Base-by-base conservation (phyloP, 2,329 filamentous ascomycete genomes). In the Pseudogymnoascus destructans region DNA sequence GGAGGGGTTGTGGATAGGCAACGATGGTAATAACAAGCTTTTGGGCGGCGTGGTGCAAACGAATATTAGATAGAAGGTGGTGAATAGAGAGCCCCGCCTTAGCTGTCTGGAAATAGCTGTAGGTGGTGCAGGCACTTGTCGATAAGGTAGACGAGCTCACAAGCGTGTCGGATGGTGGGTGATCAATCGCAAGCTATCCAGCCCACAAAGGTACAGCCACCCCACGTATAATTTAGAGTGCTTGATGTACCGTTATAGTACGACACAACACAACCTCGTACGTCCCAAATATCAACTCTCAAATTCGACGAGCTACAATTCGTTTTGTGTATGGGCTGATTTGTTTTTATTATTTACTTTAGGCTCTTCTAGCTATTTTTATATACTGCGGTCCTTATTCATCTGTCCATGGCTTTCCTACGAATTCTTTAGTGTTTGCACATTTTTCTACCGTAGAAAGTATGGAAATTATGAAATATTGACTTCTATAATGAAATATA, bases 91-190 rank as follows among this genome's bases (percentile, higher is more conserved):
- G 46, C 46, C 46, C 46, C 46, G 46, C 46, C 46, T 52, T 52
- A 52, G 46, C 46, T 52, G 46, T 52, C 46, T 52, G 25, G 25
- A 52, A 52, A 52, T 52, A 52, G 46, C 46, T 52, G 46, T 52
- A 52, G 9, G 46, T 49, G 7, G 42, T 52, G 46, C 46, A 52
- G 46, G 42, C 42, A 49, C 42, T 49, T 49, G 42, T 52, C 46
- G 46, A 52, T 52, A 52, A 52, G 46, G 46, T 52, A 52, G 46
- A 52, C 46, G 46, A 52, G 46, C 46, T 52, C 46, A 52, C 46
- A 52, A 52, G 46, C 46, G 46, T 52, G 46, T 52, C 46, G 46
- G 25, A 17, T 30, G 46, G 46, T 52, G 46, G 46, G 46, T 52
- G 46, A 52, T 52, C 46, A 52, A 52, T 52, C 46, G 46, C 46